These are phyloP conservation scores for Pythium scleroteichum DNA, from an alignment of 352 stramenopile genomes.

Conservation along the genomic window DNA sequence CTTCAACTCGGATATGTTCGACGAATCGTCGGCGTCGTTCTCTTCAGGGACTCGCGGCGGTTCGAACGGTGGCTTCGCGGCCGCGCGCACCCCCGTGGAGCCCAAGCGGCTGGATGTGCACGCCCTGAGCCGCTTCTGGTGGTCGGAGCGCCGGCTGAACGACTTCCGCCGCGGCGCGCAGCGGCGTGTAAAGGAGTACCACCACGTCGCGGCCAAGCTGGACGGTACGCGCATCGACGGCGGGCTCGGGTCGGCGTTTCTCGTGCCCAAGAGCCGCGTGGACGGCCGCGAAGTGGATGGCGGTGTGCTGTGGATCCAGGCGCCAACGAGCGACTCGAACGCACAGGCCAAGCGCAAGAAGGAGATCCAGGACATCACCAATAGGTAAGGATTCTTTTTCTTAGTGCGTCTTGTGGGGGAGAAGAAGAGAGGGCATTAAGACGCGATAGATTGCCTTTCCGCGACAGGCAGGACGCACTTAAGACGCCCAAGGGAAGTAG, in stretches of 20 bases:
- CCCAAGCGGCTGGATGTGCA: slow-evolving; percentile 37
- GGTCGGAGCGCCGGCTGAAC: slow-evolving; percentile 41
- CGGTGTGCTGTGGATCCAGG: slow-evolving; percentile 60
- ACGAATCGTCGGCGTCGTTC: slow-evolving; percentile 6
- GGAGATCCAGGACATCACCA: slow-evolving; percentile 63
- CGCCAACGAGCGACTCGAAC: slow-evolving; percentile 49
- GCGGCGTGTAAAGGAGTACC: slow-evolving; percentile 39
- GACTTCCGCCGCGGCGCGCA: slow-evolving; percentile 34
- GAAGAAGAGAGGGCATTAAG: background rate
- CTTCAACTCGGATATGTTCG: slow-evolving; percentile 71
- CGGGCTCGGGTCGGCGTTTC: slow-evolving; percentile 40
- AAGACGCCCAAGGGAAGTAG: slow-evolving; percentile 24
- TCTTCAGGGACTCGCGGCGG: background rate
- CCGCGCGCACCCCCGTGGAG: background rate
- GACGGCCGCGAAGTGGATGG: slow-evolving; percentile 21
- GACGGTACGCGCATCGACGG: slow-evolving; percentile 51
- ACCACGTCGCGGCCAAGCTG: slow-evolving; percentile 55
- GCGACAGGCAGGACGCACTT: slow-evolving; percentile 25
- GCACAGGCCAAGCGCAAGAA: slow-evolving; percentile 49
- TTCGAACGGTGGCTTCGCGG: slow-evolving; percentile 2
- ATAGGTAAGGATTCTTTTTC: slow-evolving; percentile 20
- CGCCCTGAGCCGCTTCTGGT: slow-evolving; percentile 49
- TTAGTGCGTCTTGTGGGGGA: background rate
- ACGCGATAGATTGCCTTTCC: slow-evolving; percentile 12
- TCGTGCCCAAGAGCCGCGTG: slow-evolving; percentile 17